Percentiles rank a stretch among this genome's conserved stretches.
These are phyloP conservation scores for Ophiocordyceps sinensis DNA, from an alignment of 2,329 filamentous ascomycete species.

Conservation along the genomic window DNA sequence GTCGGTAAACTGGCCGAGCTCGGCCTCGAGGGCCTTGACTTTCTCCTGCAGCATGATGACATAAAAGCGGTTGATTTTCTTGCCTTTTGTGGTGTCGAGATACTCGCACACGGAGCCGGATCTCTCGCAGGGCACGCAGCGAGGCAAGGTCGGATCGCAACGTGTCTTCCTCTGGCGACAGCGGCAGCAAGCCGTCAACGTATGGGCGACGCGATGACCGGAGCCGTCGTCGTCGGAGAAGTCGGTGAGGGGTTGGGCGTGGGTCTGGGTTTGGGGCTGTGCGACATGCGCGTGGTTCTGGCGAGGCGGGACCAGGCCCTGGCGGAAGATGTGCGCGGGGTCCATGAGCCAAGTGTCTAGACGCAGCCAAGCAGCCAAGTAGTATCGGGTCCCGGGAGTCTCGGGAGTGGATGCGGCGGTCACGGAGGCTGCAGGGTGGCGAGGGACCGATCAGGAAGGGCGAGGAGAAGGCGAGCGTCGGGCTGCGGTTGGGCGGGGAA, in stretches of 20 bases:
- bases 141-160: conserved; percentile 85
- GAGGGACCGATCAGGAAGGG: not conserved
- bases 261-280: conserved; percentile 16
- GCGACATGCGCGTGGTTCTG: conserved; percentile 17
- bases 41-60: conserved; percentile 84
- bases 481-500: conserved; percentile 1
- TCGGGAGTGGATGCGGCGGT: not conserved
- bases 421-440: not conserved
- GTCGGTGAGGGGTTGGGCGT: conserved; percentile 21
- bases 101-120: conserved; percentile 90
- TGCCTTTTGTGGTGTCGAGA: conserved; percentile 76
- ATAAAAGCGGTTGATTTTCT: conserved; percentile 79
- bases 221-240: conserved; percentile 34
- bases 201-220: conserved; percentile 56
- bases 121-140: conserved; percentile 83
- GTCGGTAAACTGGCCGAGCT: conserved; percentile 65
- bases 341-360: conserved; percentile 30
- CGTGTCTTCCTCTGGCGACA: conserved; percentile 89
- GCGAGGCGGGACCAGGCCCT: conserved; percentile 34
- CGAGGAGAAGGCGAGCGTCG: not conserved
- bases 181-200: conserved; percentile 64
- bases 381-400: too few relatives aligned
- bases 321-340: conserved; percentile 43
- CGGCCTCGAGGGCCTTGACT: conserved; percentile 66
- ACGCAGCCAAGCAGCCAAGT: not conserved